These are phyloP conservation scores for Apiospora aurea DNA, from an alignment of 2,329 filamentous ascomycete genomes.

Conservation along the genomic window DNA sequence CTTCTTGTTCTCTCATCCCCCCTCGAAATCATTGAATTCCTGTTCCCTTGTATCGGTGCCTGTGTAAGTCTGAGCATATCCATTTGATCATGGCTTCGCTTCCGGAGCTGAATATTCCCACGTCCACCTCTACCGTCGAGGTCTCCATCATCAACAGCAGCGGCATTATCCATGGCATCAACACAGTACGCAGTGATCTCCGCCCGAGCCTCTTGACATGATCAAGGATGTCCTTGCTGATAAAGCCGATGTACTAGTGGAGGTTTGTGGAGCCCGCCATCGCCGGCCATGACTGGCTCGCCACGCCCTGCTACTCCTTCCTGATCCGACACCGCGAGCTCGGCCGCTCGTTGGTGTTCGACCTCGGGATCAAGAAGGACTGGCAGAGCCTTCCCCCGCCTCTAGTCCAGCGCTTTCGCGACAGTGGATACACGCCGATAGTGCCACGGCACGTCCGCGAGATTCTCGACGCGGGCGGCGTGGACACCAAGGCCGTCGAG, in stretches of 20 bases:
- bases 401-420: constrained; percentile 24
- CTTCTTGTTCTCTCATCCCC: background rate
- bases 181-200: constrained; percentile 6
- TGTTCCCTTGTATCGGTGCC: background rate
- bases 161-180: constrained; percentile 34
- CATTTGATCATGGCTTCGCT: constrained; percentile 12
- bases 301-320: constrained; percentile 35
- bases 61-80: too few relatives aligned
- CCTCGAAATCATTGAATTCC: background rate
- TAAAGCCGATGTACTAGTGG: background rate
- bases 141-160: constrained; percentile 45
- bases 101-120: constrained; percentile 42
- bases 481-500: constrained; percentile 31
- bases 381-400: constrained; percentile 26
- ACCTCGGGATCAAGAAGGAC: constrained; percentile 29
- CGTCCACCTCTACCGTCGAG: constrained; percentile 40
- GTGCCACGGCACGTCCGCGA: constrained; percentile 34
- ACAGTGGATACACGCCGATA: constrained; percentile 22
- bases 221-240: background rate
- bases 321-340: constrained; percentile 35
- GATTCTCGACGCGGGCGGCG: constrained; percentile 34
- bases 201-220: background rate
- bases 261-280: constrained; percentile 40
- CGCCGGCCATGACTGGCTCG: constrained; percentile 40
- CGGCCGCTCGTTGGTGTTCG: constrained; percentile 33